Conservation (phyloP, 2,329 filamentous ascomycete genomes). For the Pseudocercospora fuligena region DNA sequence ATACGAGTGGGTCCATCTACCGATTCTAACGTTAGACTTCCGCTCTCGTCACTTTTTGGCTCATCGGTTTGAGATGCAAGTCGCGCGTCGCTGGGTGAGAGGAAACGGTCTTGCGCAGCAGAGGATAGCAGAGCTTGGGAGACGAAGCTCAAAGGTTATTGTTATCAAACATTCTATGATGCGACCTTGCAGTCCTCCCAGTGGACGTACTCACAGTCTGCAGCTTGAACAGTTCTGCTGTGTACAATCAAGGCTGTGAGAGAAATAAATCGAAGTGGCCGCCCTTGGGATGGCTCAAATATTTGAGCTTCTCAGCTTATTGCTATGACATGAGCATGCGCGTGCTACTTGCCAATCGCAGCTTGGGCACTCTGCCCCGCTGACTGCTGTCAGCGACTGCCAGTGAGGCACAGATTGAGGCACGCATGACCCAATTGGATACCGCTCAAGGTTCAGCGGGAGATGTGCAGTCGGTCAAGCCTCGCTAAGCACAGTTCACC, state of each 20-base stretch:
- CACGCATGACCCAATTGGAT: constrained; percentile 17
- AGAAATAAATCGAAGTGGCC: neutral
- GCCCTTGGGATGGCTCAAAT: neutral
- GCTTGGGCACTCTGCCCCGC: constrained; percentile 11
- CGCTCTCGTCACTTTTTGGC: neutral
- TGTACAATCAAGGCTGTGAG: neutral
- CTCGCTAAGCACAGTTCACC: constrained; percentile 29
- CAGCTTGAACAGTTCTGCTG: neutral
- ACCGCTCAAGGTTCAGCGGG: constrained; percentile 16
- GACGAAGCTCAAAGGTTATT: constrained; percentile 5
- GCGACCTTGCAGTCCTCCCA: neutral
- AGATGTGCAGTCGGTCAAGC: constrained; percentile 26
- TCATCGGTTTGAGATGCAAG: constrained; percentile 4
- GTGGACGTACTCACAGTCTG: neutral
- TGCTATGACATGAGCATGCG: constrained; percentile 18
- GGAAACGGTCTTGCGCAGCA: constrained; percentile 3
- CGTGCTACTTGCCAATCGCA: constrained; percentile 11
- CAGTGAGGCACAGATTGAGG: constrained; percentile 11
- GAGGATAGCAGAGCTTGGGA: neutral
- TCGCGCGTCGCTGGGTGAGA: neutral
- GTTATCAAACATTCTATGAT: constrained; percentile 17
- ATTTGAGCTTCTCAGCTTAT: neutral
- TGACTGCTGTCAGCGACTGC: constrained; percentile 27
- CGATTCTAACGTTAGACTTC: constrained; percentile 5
- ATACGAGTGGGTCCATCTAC: constrained; percentile 4